These are phyloP conservation scores for Boletus sensibilis DNA, from an alignment of 768 basidiomycete species.

Conservation along the genomic window DNA sequence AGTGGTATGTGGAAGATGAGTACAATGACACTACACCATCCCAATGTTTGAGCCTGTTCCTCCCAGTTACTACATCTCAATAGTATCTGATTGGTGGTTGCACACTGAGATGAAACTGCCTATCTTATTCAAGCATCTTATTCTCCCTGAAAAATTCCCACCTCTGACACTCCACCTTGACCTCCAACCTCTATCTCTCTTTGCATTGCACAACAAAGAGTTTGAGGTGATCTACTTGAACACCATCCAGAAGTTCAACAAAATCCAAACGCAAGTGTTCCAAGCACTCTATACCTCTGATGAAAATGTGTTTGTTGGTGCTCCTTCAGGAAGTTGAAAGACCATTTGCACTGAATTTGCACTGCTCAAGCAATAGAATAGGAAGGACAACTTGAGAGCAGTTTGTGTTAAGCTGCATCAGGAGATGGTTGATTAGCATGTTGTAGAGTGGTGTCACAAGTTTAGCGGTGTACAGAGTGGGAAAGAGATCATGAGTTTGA, in stretches of 20 bases:
- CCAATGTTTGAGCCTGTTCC: constrained; percentile 97
- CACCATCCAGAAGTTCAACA: constrained; percentile 88
- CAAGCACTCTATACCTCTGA: constrained; percentile 95
- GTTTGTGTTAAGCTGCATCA: constrained; percentile 97
- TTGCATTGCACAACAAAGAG: constrained; percentile 90
- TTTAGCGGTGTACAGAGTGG: constrained; percentile 82
- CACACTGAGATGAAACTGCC: constrained; percentile 94
- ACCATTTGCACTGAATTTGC: constrained; percentile 98
- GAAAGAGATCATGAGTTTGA: constrained; percentile 90
- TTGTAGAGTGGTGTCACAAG: constrained; percentile 85
- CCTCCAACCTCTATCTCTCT: constrained; percentile 84
- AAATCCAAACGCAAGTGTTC: constrained; percentile 99
- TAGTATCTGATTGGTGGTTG: constrained; percentile 93
- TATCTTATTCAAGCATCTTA: constrained; percentile 96
- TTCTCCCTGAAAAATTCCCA: constrained; percentile 96
- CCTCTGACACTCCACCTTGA: constrained; percentile 89
- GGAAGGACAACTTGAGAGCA: constrained; percentile 73
- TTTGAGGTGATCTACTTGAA: constrained; percentile 85
- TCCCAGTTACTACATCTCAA: constrained; percentile 95
- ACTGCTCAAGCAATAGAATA: constrained; percentile 91
- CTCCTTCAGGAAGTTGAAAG: constrained; percentile 96
- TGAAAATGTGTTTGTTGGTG: constrained; percentile 95
- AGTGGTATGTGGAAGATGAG: constrained; percentile 89
- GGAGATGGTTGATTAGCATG: constrained; percentile 93
- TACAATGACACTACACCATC: constrained; percentile 90